Evolutionary conservation across 2,329 filamentous ascomycete genomes (phyloP).

Genomic region (Neoscytalidium dimidiatum): DNA sequence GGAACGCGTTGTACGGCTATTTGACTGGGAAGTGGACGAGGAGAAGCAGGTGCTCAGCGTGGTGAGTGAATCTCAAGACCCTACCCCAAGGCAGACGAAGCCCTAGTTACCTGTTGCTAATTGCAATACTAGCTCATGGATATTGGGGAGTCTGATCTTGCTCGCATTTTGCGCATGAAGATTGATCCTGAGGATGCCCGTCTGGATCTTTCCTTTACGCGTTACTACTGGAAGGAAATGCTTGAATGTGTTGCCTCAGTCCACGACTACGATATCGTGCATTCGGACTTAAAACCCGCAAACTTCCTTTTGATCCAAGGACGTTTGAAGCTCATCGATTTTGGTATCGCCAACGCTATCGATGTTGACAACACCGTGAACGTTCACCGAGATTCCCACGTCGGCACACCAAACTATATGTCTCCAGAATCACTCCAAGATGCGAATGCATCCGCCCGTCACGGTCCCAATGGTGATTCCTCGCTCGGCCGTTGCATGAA

Average conservation of each 20-base stretch:
- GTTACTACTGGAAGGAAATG: slow-evolving; percentile 99
- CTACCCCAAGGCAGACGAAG: neutral
- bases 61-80: slow-evolving; percentile 52
- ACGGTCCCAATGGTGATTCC: slow-evolving; percentile 40
- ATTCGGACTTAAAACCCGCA: slow-evolving; percentile 94
- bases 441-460: slow-evolving; percentile 63
- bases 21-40: slow-evolving; percentile 91
- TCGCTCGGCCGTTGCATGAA: slow-evolving; percentile 79
- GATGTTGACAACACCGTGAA: slow-evolving; percentile 95
- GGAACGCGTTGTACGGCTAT: slow-evolving; percentile 85
- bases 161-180: slow-evolving; percentile 77
- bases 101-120: neutral
- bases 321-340: slow-evolving; percentile 92
- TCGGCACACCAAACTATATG: slow-evolving; percentile 99
- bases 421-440: slow-evolving; percentile 92
- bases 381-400: slow-evolving; percentile 91
- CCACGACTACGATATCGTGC: slow-evolving; percentile 87
- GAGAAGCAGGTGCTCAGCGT: slow-evolving; percentile 87
- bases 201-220: slow-evolving; percentile 86
- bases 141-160: slow-evolving; percentile 90
- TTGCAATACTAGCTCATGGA: slow-evolving; percentile 75
- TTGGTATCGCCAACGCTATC: slow-evolving; percentile 97
- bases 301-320: slow-evolving; percentile 95
- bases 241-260: slow-evolving; percentile 90
- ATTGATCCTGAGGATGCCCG: slow-evolving; percentile 59